A percentile compares a stretch with the other conserved stretches of the same genome.
Conservation (phyloP, 106 monocot genomes). For the Amphibolis antarctica region DNA sequence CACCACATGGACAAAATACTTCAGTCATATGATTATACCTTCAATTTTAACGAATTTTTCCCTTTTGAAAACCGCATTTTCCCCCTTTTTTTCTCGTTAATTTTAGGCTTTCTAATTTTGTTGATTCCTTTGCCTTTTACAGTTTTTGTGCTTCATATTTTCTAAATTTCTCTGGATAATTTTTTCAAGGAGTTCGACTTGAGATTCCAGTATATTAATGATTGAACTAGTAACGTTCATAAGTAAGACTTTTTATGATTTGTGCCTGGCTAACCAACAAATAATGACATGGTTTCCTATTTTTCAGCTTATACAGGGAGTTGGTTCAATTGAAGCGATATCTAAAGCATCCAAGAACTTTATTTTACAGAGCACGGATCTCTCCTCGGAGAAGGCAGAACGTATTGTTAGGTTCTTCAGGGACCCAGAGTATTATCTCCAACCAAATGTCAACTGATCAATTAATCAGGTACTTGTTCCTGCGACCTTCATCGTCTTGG, state of each 20-base stretch:
- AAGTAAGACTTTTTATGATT: neutral
- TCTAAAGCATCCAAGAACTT: conserved; percentile 63
- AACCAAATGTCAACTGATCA: conserved; percentile 68
- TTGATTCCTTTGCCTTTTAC: no score
- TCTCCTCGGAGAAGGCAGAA: conserved; percentile 83
- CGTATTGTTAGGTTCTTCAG: conserved; percentile 77
- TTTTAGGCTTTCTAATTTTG: no score
- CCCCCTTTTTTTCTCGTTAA: neutral
- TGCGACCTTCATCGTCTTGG: neutral
- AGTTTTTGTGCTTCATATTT: no score
- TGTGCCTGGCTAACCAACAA: neutral
- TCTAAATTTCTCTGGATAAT: no score
- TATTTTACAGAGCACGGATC: conserved; percentile 86
- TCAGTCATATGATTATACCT: no score
- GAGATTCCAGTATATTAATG: neutral
- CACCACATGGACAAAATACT: no score
- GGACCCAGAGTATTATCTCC: conserved; percentile 60
- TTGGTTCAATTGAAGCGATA: conserved; percentile 91
- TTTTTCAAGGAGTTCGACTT: neutral
- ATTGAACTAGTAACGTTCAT: neutral
- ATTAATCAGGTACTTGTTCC: conserved; percentile 13
- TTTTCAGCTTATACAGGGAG: conserved; percentile 59
- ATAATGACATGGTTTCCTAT: neutral
- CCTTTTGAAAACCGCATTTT: no score
- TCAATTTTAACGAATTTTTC: no score